Base-by-base conservation (phyloP, 148 eudicot genomes). In the Beta vulgaris region DNA sequence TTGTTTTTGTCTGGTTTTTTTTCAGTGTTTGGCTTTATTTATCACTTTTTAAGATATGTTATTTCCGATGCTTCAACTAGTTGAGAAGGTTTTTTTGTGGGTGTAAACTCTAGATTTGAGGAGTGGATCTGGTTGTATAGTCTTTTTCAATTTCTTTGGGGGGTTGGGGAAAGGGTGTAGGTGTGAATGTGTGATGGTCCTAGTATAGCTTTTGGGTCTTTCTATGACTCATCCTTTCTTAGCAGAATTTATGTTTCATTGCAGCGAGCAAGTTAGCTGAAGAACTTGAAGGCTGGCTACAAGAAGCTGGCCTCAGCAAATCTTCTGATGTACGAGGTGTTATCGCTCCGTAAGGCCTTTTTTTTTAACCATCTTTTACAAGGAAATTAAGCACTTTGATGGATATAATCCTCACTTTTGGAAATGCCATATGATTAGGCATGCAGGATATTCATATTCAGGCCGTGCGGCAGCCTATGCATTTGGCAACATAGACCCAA, bases 381-480 rank as follows among this genome's bases (percentile, higher is more conserved):
- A 40, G 49, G 46, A 26, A 34, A 19, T 23, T 42, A 29, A 3
- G 9, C 15, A 60, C 26, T 37, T 11, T 58, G 42, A 63, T 51
- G 53, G 34, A 55, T 54, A 26, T 62, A 31, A 63, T 64, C 44
- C 54, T 73, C 42, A 76, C 63, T 14, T 29, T 78, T 61, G 12
- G 53, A 70, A 77, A 61, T 58, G 29, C 13, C 31, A 25, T 61
- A 37, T 54, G 42, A 80, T 76, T 74, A 95, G 99, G 81, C 99
- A 95, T 88, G 99, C 97, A 87, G 99, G 99, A 73, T 95, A 90
- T 81, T 95, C 99, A 34, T 95, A 92, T 87, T 95, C 97, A n/a
- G 99, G 99, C 31, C 92, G 90, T 78, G 97, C 99, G 49, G 99
- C 99, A 73, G 99, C 97, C 59, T 95, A 81, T 81, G 99, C 99